A percentile compares a stretch with the other conserved stretches of the same genome.
These are phyloP conservation scores for Salvia miltiorrhiza DNA, from an alignment of 257 asterid species.

Conservation along the genomic window DNA sequence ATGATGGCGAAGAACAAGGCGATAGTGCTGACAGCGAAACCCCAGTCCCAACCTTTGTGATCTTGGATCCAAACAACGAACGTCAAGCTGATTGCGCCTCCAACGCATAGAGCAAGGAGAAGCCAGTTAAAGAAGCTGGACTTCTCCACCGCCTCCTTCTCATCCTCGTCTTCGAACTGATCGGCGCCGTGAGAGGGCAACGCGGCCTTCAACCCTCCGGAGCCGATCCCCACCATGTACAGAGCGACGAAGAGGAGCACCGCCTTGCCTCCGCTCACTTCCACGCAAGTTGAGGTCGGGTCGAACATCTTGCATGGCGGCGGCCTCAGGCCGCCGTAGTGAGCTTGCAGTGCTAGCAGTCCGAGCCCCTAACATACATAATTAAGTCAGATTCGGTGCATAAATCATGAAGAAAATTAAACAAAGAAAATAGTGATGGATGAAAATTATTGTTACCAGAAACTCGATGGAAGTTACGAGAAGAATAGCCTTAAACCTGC, in stretches of 20 bases:
- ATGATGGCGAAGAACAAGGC: slow-evolving; percentile 49
- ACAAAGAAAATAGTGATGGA: too few species aligned
- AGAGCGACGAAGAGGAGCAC: slow-evolving; percentile 43
- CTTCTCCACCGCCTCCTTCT: slow-evolving; percentile 43
- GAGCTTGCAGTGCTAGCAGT: slow-evolving; percentile 59
- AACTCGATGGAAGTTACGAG: slow-evolving; percentile 41
- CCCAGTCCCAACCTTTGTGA: slow-evolving; percentile 76
- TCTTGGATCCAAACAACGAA: slow-evolving; percentile 67
- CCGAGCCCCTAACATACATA: slow-evolving; percentile 49
- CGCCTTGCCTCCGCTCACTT: slow-evolving; percentile 48
- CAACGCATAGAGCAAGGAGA: slow-evolving; percentile 49
- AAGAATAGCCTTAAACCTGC: slow-evolving; percentile 50
- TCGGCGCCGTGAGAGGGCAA: slow-evolving; percentile 81
- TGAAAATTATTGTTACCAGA: slow-evolving; percentile 25
- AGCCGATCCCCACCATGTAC: slow-evolving; percentile 52
- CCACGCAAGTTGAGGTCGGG: slow-evolving; percentile 32
- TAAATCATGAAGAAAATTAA: background rate
- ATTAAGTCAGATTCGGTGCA: background rate
- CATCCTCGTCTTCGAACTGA: slow-evolving; percentile 67
- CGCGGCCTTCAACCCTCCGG: slow-evolving; percentile 62
- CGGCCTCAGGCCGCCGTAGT: slow-evolving; percentile 47
- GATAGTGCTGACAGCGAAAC: slow-evolving; percentile 43
- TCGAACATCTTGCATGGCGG: slow-evolving; percentile 51
- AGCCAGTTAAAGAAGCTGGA: slow-evolving; percentile 74
- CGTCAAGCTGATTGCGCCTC: slow-evolving; percentile 54